Conservation (phyloP, 495 filamentous ascomycete genomes). For the Cercophora sp. region DNA sequence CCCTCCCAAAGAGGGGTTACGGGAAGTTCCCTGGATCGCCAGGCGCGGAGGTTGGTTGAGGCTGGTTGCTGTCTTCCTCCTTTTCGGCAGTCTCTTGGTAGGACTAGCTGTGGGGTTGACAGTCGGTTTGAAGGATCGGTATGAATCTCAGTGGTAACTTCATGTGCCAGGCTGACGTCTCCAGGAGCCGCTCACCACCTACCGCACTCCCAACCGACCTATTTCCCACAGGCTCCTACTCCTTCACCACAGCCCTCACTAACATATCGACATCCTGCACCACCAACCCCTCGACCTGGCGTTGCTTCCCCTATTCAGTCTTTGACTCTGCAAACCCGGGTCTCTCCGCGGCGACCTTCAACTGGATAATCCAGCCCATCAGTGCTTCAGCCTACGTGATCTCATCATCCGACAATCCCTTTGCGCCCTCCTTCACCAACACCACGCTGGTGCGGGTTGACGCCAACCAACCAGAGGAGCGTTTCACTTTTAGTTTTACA, state of each 20-base stretch:
- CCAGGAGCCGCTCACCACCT: constrained; percentile 1
- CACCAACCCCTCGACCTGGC: constrained; percentile 45
- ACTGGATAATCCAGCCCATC: constrained; percentile 49
- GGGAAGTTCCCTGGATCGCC: constrained; percentile 11
- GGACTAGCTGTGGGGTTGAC: constrained; percentile 42
- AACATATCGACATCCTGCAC: constrained; percentile 48
- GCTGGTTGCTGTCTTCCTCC: constrained; percentile 23
- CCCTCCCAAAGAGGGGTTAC: not conserved
- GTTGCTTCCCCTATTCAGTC: constrained; percentile 51
- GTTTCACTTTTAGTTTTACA: constrained; percentile 46
- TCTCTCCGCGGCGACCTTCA: constrained; percentile 43
- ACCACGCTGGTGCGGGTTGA: constrained; percentile 74
- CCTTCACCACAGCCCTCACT: constrained; percentile 51
- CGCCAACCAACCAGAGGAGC: constrained; percentile 57
- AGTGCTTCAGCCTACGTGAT: constrained; percentile 33
- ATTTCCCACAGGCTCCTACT: constrained; percentile 55
- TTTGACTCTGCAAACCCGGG: constrained; percentile 32
- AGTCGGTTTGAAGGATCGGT: constrained; percentile 40
- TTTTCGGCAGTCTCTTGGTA: constrained; percentile 32
- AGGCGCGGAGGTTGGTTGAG: constrained; percentile 41
- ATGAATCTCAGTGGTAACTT: not conserved
- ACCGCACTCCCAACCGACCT: constrained; percentile 1
- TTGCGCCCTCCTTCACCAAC: constrained; percentile 71
- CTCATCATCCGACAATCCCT: constrained; percentile 46
- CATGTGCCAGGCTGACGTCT: not conserved